These are phyloP conservation scores for Agaricus sinodeliciosus DNA, from an alignment of 768 basidiomycete species.

Conservation along the genomic window DNA sequence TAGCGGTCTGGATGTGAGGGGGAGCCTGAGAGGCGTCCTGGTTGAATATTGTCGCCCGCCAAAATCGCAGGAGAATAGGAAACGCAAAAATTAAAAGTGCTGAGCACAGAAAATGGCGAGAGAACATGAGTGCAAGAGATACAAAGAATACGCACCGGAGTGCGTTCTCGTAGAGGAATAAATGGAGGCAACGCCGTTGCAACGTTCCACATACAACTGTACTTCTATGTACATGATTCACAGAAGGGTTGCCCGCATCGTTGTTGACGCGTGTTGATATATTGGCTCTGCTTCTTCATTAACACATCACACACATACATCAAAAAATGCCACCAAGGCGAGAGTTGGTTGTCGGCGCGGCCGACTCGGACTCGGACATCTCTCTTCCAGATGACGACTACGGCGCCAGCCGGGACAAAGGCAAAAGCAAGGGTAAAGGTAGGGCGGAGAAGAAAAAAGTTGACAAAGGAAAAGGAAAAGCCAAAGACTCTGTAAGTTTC, in stretches of 20 bases:
- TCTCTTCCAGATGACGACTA: slow-evolving; percentile 51
- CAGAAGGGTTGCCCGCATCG: background rate
- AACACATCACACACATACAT: background rate
- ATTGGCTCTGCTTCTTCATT: background rate
- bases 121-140: slow-evolving; percentile 7
- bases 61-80: background rate
- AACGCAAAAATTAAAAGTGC: background rate
- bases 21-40: slow-evolving; percentile 9
- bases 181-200: slow-evolving; percentile 7
- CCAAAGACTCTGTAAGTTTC: slow-evolving; percentile 39
- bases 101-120: slow-evolving; percentile 1
- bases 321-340: slow-evolving; percentile 27
- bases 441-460: slow-evolving; percentile 39
- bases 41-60: background rate
- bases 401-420: slow-evolving; percentile 37
- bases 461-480: slow-evolving; percentile 37
- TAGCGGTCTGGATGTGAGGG: slow-evolving; percentile 20
- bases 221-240: no score
- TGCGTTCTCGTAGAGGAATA: background rate
- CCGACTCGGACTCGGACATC: slow-evolving; percentile 70
- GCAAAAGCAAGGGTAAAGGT: slow-evolving; percentile 51
- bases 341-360: slow-evolving; percentile 37
- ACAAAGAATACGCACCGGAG: background rate
- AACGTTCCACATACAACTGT: slow-evolving; percentile 1
- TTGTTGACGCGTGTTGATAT: slow-evolving; percentile 6